A percentile compares a stretch with the other conserved stretches of the same genome.
Conservation (phyloP, 495 filamentous ascomycete species). For the Neurospora cerealis region DNA sequence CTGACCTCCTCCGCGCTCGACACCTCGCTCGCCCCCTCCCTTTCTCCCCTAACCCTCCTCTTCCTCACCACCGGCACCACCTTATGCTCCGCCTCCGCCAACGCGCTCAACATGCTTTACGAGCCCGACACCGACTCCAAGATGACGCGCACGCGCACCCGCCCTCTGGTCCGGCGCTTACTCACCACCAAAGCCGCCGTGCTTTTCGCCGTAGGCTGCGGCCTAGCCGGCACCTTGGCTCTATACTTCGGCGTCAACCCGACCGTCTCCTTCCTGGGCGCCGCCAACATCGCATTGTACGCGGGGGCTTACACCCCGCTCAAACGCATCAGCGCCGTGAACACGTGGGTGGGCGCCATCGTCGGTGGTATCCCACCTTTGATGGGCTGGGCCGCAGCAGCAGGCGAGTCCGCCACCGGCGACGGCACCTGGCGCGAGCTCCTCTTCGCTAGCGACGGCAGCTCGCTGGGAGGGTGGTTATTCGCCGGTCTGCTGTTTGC, state of each 20-base stretch:
- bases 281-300: constrained; percentile 77
- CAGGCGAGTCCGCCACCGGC: constrained; percentile 73
- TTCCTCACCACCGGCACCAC: constrained; percentile 88
- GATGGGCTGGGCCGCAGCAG: constrained; percentile 96
- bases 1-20: constrained; percentile 57
- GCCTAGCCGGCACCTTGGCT: constrained; percentile 50
- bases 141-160: constrained; percentile 84
- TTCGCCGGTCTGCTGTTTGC: constrained; percentile 76
- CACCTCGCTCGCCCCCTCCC: constrained; percentile 53
- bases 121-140: constrained; percentile 83
- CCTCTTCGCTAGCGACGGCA: constrained; percentile 39
- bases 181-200: constrained; percentile 66
- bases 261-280: constrained; percentile 78
- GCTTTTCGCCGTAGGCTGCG: constrained; percentile 66
- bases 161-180: constrained; percentile 78
- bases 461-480: constrained; percentile 77
- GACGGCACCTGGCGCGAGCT: constrained; percentile 67
- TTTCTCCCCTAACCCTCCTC: constrained; percentile 80
- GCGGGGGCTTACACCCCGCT: constrained; percentile 87
- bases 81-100: constrained; percentile 75
- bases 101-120: constrained; percentile 93
- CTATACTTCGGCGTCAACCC: constrained; percentile 90
- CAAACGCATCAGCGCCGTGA: constrained; percentile 76
- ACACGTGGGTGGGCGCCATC: constrained; percentile 91
- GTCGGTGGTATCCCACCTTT: constrained; percentile 90